Base-by-base conservation (phyloP, 2,329 filamentous ascomycete genomes). In the Aspergillus persii region DNA sequence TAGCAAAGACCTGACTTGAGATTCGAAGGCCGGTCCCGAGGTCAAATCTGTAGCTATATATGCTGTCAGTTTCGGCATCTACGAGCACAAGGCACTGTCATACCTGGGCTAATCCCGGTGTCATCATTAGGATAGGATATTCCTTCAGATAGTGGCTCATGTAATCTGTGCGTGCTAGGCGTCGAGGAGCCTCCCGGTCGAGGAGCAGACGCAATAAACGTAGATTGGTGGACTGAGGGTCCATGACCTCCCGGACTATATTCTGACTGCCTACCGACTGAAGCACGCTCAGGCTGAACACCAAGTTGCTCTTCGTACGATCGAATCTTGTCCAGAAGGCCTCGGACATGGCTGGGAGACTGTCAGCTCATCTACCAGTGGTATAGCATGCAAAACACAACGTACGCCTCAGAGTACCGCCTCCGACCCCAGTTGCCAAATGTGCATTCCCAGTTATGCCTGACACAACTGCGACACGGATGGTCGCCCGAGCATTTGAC, bases 401-500 rank as follows among this genome's bases (percentile, higher is more conserved):
- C 61, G 6, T 8, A 66, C 63, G 64, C 62, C 56, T 65, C 63
- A 18, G 63, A 61, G 18, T 60, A 65, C 29, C 61, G 54, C 27
- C 50, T 62, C 26, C 62, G 64, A n/a, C 64, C 61, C 12, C 59
- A 52, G 53, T 59, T 56, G 1, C 56, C 61, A 41, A 61, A 65
- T 3, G 29, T 54, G 49, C 64, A 67, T 44, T 66, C 62, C 60
- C 62, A 63, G 36, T 59, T 55, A 44, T 65, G 63, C 36, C 59
- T 66, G 27, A 54, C 15, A 36, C 65, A 67, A 23, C 54, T 57
- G 11, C 59, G 58, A 41, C 65, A 67, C 9, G 65, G 65, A 44
- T 65, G 63, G 1, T 66, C 65, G 18, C 65, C 65, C 29, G 65
- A 64, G 29, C 65, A 67, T 56, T 64, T 67, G 23, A 67, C 65